Conservation (phyloP, 192 early-diverging fungal species). For the Umbelopsis isabellina region DNA sequence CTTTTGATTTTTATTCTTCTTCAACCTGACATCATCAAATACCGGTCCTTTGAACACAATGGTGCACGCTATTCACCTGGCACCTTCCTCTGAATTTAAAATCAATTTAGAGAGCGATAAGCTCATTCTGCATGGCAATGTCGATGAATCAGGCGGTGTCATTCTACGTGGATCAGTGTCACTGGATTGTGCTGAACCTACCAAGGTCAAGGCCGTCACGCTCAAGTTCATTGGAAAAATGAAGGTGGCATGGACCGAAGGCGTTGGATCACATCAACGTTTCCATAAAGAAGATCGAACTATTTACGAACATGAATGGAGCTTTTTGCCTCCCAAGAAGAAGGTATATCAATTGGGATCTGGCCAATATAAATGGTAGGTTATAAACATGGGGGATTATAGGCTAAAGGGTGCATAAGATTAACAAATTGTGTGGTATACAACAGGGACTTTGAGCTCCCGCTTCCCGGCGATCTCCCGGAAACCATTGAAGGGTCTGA, state of each 20-base stretch:
- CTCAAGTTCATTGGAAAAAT: slow-evolving; percentile 57
- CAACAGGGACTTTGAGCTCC: slow-evolving; percentile 52
- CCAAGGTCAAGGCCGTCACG: slow-evolving; percentile 51
- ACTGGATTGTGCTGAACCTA: slow-evolving; percentile 48
- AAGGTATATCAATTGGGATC: slow-evolving; percentile 40
- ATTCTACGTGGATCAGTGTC: slow-evolving; percentile 57
- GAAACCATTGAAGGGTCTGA: slow-evolving; percentile 54
- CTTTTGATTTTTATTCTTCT: not conserved
- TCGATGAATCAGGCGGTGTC: slow-evolving; percentile 46
- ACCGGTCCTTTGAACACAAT: slow-evolving; percentile 13
- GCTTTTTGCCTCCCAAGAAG: slow-evolving; percentile 49
- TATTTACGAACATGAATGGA: slow-evolving; percentile 56
- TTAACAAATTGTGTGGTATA: slow-evolving; percentile 1
- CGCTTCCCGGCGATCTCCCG: slow-evolving; percentile 62
- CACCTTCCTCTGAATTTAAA: slow-evolving; percentile 33
- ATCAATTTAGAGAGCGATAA: slow-evolving; percentile 42
- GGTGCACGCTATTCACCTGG: slow-evolving; percentile 34
- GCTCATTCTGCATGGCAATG: slow-evolving; percentile 44
- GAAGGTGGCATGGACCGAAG: slow-evolving; percentile 53
- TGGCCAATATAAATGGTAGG: slow-evolving; percentile 48
- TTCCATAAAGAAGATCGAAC: slow-evolving; percentile 35
- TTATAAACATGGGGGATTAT: not conserved
- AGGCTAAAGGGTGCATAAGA: not conserved
- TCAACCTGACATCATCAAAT: slow-evolving; percentile 5
- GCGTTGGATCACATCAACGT: slow-evolving; percentile 36